Evolutionary conservation across 2,329 filamentous ascomycete genomes (phyloP), one percentile per base, ranked within the genome.

Genomic region (Colletotrichum sp.): DNA sequence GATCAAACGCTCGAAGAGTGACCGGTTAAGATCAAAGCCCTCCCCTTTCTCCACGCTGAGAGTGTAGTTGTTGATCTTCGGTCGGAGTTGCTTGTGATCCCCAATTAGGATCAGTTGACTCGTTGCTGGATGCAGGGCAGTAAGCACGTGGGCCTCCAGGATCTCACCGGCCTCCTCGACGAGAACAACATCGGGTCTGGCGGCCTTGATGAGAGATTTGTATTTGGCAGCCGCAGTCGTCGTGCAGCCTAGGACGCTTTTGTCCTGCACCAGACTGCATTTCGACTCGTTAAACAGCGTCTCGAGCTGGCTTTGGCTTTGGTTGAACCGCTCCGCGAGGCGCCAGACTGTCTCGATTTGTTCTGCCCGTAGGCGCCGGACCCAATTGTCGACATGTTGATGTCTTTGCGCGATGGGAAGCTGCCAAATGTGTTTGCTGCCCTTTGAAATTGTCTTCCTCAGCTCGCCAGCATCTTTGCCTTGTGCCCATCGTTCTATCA

Each of bases 201-300:
- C 26, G 26, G 26, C 26, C 26, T 28, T 28, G 26, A 28, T 28
- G 26, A 28, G 85, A 1, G 88, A 83, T 0, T 87, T 83, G 67
- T 93, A 89, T 83, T 88, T 95, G 0, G 94, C 92, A 0, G 93
- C 93, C 0, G 87, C 93, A 0, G 92, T 95, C 0, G 94, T 95
- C 0, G 94, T 96, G 77, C 92, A 95, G 0, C 88, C 93, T 59
- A 96, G 92, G 15, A 96, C 87, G 2, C 89, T 86, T 79, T 91
- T 93, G 0, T 79, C 81, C n/a, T 83, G 82, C 4, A 95, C 85
- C 0, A 88, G 85, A 0, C 80, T 71, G 1, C 84, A 82, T 24
- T 88, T 85, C 4, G 79, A 84, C 60, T 90, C 85, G 7, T 83
- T 85, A 24, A 87, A 87, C 0, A 92, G 81, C 3, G 83, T 84